Conservation (phyloP, 805 yeast genomes). For the Pichia thaimueangensis region DNA sequence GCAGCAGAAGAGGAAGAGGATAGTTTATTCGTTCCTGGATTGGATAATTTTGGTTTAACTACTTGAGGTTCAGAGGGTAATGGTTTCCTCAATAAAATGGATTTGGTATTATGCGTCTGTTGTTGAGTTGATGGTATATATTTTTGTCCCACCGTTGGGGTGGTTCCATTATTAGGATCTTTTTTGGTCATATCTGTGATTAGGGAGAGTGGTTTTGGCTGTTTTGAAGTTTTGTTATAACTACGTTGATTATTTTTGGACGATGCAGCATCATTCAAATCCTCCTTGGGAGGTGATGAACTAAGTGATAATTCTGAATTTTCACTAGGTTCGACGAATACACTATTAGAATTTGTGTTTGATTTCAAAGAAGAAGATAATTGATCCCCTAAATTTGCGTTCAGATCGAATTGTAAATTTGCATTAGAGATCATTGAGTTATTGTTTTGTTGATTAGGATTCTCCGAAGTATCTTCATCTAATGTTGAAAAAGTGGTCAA, state of each 20-base stretch:
- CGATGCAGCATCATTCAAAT: too few species aligned
- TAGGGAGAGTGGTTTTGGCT: not conserved
- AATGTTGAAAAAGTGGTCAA: constrained; percentile 9
- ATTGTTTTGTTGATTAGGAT: not conserved
- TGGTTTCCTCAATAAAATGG: not conserved
- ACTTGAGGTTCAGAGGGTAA: not conserved
- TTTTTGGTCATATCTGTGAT: not conserved
- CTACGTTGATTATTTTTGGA: not conserved
- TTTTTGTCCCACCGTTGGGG: constrained; percentile 1
- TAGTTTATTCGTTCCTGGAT: not conserved
- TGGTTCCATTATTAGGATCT: not conserved
- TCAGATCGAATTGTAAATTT: not conserved
- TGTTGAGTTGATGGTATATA: not conserved
- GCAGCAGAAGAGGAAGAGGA: not conserved
- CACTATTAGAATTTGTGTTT: too few species aligned
- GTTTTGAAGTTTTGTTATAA: not conserved
- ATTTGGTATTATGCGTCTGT: not conserved
- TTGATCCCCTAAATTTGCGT: not conserved
- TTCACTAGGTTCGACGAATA: too few species aligned
- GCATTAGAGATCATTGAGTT: not conserved
- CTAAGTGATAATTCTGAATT: not conserved
- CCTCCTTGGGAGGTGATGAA: constrained; percentile 2
- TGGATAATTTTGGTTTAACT: not conserved
- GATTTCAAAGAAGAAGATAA: constrained; percentile 7
- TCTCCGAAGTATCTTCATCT: not conserved